Conservation (phyloP, 306 rosid species). For the Boehmeria nivea region DNA sequence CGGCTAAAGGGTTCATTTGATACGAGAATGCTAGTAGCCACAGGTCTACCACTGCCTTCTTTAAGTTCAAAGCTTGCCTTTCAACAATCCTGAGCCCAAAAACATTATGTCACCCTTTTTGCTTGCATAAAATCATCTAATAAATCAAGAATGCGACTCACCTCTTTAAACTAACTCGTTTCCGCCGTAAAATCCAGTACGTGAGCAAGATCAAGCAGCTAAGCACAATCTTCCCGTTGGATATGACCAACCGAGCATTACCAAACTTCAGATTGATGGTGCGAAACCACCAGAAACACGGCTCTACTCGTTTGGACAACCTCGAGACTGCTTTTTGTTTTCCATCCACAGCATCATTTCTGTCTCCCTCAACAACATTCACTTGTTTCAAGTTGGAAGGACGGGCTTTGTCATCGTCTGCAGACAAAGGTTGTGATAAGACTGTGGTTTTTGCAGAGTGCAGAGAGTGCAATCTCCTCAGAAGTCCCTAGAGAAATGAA, state of each 20-base stretch:
- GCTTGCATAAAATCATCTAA: background rate
- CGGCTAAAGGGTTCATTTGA: conserved; percentile 84
- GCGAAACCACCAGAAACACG: conserved; percentile 65
- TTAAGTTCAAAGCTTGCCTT: conserved; percentile 35
- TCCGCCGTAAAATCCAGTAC: conserved; percentile 50
- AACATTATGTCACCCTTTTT: background rate
- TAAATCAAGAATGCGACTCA: conserved; percentile 1
- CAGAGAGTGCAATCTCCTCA: conserved; percentile 57
- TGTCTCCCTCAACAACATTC: conserved; percentile 20
- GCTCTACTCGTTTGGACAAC: conserved; percentile 45
- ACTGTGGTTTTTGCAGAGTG: conserved; percentile 44
- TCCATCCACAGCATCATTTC: conserved; percentile 21
- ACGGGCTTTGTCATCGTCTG: conserved; percentile 26
- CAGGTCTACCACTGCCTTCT: conserved; percentile 57
- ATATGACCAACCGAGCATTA: conserved; percentile 38
- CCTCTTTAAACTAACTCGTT: conserved; percentile 55
- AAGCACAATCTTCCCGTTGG: conserved; percentile 53
- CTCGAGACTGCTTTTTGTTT: conserved; percentile 37
- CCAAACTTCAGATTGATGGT: conserved; percentile 63
- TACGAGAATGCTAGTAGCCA: conserved; percentile 94
- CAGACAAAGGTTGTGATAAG: conserved; percentile 30
- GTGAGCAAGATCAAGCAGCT: conserved; percentile 51
- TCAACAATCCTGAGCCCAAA: conserved; percentile 37
- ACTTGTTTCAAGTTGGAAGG: conserved; percentile 26
- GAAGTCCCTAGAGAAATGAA: conserved; percentile 35